Evolutionary conservation across 2,329 filamentous ascomycete species (phyloP), one percentile per base, ranked within the genome.

Genomic region (Trichophyton benhamiae): DNA sequence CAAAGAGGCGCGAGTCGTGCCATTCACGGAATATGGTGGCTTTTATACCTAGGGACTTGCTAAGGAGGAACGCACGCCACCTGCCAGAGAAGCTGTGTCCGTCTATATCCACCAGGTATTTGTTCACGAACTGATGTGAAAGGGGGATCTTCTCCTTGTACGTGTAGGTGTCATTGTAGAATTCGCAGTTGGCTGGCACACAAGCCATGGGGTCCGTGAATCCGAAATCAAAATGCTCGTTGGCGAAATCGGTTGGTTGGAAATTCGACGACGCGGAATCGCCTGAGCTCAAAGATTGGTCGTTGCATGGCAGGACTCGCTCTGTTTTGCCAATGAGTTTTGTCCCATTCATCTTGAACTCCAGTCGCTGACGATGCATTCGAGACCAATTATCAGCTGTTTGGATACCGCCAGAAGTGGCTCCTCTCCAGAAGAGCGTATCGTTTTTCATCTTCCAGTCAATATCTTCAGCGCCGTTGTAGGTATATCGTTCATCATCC

Each of bases 21-120:
- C 88, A 94, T 71, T 94, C 89, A 20, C 82, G 80, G 74, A 86
- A 94, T 22, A 92, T 77, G 0, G 88, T 90, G 4, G 86, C 83
- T 75, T 92, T 94, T 74, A 94, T 83, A 0, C 87, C 87, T 7
- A 91, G 72, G 15, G 82, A 85, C 1, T 83, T 87, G 33, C 83
- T 87, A 38, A 82, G 79, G 25, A 92, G 75, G 70, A 91, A 90
- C 0, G 82, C 83, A 3, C 85, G 79, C 68, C 86, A 89, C 4
- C 86, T 81, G 0, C 85, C 86, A 27, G 82, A 86, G 68, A 87
- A 87, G 1, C 80, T 83, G 74, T 87, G 85, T 33, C 88, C 89
- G 71, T 92, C 89, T 61, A 92, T 81, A 70, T 94, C 89, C 0
- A 87, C 83, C 1, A 92, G 77, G 68, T 83, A 88, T 70, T 90